Evolutionary conservation across 768 basidiomycete genomes (phyloP).

Genomic region (Steccherinum ochraceum): DNA sequence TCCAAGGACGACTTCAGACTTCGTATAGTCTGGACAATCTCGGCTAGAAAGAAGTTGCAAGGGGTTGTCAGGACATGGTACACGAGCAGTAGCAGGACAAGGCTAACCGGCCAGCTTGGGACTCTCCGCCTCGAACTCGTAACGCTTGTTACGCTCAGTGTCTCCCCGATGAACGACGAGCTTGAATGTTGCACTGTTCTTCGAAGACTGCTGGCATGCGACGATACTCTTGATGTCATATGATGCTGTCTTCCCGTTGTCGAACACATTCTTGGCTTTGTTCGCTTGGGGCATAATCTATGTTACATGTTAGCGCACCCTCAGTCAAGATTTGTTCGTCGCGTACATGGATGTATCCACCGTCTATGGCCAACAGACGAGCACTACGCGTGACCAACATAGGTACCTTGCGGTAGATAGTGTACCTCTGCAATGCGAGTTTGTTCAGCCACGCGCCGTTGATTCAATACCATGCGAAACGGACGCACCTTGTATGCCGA

Average conservation of each 20-base stretch:
- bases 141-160: slow-evolving; percentile 75
- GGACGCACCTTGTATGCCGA: slow-evolving; percentile 73
- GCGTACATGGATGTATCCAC: slow-evolving; percentile 83
- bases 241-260: slow-evolving; percentile 84
- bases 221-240: slow-evolving; percentile 88
- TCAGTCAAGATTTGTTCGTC: too few species aligned
- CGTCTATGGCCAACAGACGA: slow-evolving; percentile 89
- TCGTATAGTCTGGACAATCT: slow-evolving; percentile 73
- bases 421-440: slow-evolving; percentile 62
- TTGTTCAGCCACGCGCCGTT: not conserved
- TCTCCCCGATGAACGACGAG: slow-evolving; percentile 65
- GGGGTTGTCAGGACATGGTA: not conserved
- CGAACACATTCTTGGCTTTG: slow-evolving; percentile 75
- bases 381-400: slow-evolving; percentile 91
- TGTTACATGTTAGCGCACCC: slow-evolving; percentile 8
- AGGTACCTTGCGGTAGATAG: slow-evolving; percentile 89
- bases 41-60: slow-evolving; percentile 34
- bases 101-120: slow-evolving; percentile 69
- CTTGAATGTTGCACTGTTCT: slow-evolving; percentile 81
- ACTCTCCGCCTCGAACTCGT: slow-evolving; percentile 95
- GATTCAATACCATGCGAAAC: not conserved
- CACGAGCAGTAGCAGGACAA: not conserved
- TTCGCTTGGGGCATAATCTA: slow-evolving; percentile 88
- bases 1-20: slow-evolving; percentile 60
- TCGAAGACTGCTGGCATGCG: slow-evolving; percentile 76